Base-by-base conservation (phyloP, 2,329 filamentous ascomycete genomes). In the Fusarium concolor region DNA sequence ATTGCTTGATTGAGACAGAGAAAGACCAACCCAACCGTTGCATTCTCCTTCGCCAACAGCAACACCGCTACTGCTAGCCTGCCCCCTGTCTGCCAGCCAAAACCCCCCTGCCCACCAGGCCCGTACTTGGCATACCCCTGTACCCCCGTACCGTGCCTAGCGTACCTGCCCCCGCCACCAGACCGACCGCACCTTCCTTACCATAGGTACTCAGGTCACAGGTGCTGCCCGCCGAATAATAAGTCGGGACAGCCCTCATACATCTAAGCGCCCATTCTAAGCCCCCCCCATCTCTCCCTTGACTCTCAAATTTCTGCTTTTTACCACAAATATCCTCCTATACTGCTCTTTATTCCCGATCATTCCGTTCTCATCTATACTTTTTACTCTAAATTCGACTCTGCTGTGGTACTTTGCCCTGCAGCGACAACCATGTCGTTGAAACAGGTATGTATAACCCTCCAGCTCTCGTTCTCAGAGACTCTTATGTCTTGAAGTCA, bases 391-490 rank as follows among this genome's bases (percentile, higher is more conserved):
- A 39, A 47, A 31, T 37, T 42, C 12, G 5, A 37, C 38, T 65
- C 61, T 67, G 50, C 57, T 68, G 71, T 64, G 61, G 72, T 66
- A 57, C 43, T 61, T 39, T 67, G 62, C 54, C 70, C 66, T 63
- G 70, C 62, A 65, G 65, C 70, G 71, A 71, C 77, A 73, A 77
- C 66, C 72, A 89, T 89, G 86, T 88, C 86, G 68, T 79, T 89
- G 73, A 89, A 89, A 81, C 86, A 87, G 81, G 86, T 88, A 79
- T 64, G 79, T 88, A 79, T 64, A 79, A 75, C 54, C n/a, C 14
- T 45, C 45, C 41, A 35, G 10, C 17, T 38, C 46, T 31, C 29
- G 31, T 44, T 31, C 50, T 47, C 15, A 35, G 12, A 41, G 42
- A 20, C 29, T 10, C 37, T 22, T n/a, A 65, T 59, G 46, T 29